These are phyloP conservation scores for Coniochaeta hoffmannii DNA, from an alignment of 2,329 filamentous ascomycete species.

Conservation along the genomic window DNA sequence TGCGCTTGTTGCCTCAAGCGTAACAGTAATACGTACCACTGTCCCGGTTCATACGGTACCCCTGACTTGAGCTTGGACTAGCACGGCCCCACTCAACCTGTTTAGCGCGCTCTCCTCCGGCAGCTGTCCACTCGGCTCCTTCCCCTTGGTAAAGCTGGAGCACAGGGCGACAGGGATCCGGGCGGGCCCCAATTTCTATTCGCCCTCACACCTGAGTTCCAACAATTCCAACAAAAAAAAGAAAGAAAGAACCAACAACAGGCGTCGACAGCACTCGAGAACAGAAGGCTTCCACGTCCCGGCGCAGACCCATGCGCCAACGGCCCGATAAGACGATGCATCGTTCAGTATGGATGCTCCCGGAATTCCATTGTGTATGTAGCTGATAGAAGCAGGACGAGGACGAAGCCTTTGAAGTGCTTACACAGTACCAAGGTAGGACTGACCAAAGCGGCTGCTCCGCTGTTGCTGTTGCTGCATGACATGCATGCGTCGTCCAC, in stretches of 20 bases:
- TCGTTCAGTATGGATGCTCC: background rate
- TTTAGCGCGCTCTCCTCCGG: background rate
- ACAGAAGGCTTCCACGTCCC: too few relatives aligned
- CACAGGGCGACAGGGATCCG: too few relatives aligned
- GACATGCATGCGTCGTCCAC: constrained; percentile 3
- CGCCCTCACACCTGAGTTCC: too few relatives aligned
- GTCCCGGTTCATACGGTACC: background rate
- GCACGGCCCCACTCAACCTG: background rate
- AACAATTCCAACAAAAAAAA: too few relatives aligned
- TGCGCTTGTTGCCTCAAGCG: background rate
- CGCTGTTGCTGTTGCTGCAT: background rate
- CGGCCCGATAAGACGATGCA: too few relatives aligned
- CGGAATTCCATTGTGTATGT: background rate
- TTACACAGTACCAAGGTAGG: too few relatives aligned
- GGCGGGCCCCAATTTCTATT: too few relatives aligned
- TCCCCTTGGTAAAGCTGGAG: background rate
- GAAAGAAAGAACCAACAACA: too few relatives aligned
- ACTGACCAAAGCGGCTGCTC: background rate
- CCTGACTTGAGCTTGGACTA: background rate
- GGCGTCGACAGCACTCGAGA: too few relatives aligned
- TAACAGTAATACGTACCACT: too few relatives aligned
- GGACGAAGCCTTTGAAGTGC: background rate
- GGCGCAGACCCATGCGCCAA: too few relatives aligned
- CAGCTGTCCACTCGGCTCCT: background rate
- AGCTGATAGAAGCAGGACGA: background rate